A percentile compares a stretch with the other conserved stretches of the same genome.
phyloP scores from a whole-genome alignment of 768 basidiomycete species.

The Trametes cinnabarina region DNA sequence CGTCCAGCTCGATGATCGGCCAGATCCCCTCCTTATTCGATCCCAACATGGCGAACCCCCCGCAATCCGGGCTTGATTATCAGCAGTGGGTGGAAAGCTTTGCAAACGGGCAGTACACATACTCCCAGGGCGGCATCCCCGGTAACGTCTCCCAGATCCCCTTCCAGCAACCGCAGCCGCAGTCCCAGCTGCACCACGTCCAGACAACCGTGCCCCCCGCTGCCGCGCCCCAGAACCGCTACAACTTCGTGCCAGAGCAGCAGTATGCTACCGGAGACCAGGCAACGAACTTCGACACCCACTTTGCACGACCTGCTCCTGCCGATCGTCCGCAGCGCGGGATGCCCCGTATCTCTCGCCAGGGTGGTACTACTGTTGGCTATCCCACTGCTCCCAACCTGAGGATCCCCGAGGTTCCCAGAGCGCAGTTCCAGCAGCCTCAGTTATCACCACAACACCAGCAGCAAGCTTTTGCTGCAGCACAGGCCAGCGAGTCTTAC shows the following conservation, averaged over 20 bases:
- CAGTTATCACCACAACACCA: conserved; percentile 9
- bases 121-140: conserved; percentile 1
- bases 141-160: conserved; percentile 13
- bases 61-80: conserved; percentile 19
- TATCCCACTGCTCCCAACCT: conserved; percentile 8
- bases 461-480: conserved; percentile 1
- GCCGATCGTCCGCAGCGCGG: conserved; percentile 18
- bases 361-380: conserved; percentile 1
- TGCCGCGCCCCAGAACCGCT: conserved; percentile 17
- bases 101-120: conserved; percentile 3
- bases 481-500: conserved; percentile 13
- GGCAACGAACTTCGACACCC: conserved; percentile 5
- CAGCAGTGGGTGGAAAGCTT: conserved; percentile 23
- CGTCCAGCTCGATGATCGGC: conserved; percentile 20
- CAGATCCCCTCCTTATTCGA: conserved; percentile 25
- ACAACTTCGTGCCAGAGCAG: conserved; percentile 18
- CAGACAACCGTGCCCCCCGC: background rate
- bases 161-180: conserved; percentile 13
- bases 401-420: conserved; percentile 1
- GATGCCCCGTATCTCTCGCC: conserved; percentile 13
- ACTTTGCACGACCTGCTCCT: conserved; percentile 1
- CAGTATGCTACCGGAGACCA: conserved; percentile 1
- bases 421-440: conserved; percentile 1
- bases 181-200: conserved; percentile 16
- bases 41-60: conserved; percentile 16